Conservation (phyloP, 805 yeast species). For the Priceomyces carsonii region DNA sequence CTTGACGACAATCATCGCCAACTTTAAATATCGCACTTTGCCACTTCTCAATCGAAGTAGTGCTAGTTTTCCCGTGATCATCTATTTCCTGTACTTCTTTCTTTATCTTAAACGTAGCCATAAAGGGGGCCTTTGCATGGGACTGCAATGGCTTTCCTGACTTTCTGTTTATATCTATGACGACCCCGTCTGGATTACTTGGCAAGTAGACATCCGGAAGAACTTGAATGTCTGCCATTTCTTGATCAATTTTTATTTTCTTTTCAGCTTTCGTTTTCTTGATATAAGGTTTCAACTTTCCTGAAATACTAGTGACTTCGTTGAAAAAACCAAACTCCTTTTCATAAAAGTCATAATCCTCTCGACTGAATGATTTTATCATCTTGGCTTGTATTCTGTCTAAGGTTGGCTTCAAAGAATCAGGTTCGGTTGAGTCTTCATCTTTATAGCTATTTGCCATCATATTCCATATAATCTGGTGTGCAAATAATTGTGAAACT, state of each 20-base stretch:
- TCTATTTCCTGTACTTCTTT: conserved; percentile 52
- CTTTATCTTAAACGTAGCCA: conserved; percentile 90
- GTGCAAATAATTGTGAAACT: conserved; percentile 89
- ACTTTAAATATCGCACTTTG: conserved; percentile 97
- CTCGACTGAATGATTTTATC: conserved; percentile 57
- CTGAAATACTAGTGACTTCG: conserved; percentile 91
- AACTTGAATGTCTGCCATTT: conserved; percentile 59
- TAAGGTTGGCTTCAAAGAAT: conserved; percentile 76
- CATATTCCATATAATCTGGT: conserved; percentile 98
- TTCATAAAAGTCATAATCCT: conserved; percentile 68
- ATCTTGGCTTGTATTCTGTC: conserved; percentile 71
- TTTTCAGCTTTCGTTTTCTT: conserved; percentile 94
- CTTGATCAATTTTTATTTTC: conserved; percentile 94
- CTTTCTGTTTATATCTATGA: conserved; percentile 85
- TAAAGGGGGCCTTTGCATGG: conserved; percentile 97
- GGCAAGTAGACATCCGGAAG: conserved; percentile 82
- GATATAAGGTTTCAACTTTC: conserved; percentile 91
- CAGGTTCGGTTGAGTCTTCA: conserved; percentile 82
- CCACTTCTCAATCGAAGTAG: conserved; percentile 65
- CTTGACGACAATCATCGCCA: conserved; percentile 99
- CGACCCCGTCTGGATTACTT: conserved; percentile 94
- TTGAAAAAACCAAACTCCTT: conserved; percentile 86
- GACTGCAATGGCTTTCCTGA: conserved; percentile 95
- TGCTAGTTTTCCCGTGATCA: conserved; percentile 31
- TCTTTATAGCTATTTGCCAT: conserved; percentile 88